These are phyloP conservation scores for Chytridium lagenaria DNA, from an alignment of 371 early-diverging fungal genomes.

Conservation along the genomic window DNA sequence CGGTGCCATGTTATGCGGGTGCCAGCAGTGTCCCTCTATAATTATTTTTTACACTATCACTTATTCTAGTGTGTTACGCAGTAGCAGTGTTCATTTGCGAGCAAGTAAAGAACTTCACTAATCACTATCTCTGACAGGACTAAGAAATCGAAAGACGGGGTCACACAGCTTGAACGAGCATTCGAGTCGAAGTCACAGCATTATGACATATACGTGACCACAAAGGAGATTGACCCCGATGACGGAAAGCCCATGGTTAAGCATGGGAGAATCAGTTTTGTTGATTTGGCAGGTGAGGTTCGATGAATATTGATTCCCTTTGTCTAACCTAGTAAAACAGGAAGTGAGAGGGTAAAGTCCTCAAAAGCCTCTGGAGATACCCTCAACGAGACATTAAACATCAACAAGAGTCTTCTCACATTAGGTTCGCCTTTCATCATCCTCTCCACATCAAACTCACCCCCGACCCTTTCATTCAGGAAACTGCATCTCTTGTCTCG, in stretches of 20 bases:
- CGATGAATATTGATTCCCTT: conserved; percentile 15
- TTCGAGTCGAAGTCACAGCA: conserved; percentile 89
- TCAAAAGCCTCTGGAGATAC: conserved; percentile 92
- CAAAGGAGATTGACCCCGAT: conserved; percentile 18
- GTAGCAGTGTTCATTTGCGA: conserved; percentile 11
- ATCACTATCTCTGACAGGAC: conserved; percentile 24
- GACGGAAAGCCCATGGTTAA: conserved; percentile 34
- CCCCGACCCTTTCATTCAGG: too few relatives aligned
- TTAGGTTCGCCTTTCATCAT: too few relatives aligned
- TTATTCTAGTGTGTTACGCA: too few relatives aligned
- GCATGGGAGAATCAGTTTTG: conserved; percentile 94
- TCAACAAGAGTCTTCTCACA: conserved; percentile 96
- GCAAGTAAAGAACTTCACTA: background rate
- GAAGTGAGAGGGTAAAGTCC: conserved; percentile 75
- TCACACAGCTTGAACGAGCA: conserved; percentile 94
- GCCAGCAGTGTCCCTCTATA: too few relatives aligned
- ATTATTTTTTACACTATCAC: too few relatives aligned
- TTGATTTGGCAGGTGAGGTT: conserved; percentile 99
- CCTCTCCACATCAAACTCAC: too few relatives aligned
- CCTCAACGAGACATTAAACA: conserved; percentile 64
- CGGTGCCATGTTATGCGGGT: too few relatives aligned
- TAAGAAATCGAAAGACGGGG: conserved; percentile 81
- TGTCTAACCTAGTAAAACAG: conserved; percentile 42
- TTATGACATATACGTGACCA: conserved; percentile 60
- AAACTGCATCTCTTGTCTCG: conserved; percentile 45